phyloP scores from a whole-genome alignment of 2,329 filamentous ascomycete species.

The Ascosphaera apis region DNA sequence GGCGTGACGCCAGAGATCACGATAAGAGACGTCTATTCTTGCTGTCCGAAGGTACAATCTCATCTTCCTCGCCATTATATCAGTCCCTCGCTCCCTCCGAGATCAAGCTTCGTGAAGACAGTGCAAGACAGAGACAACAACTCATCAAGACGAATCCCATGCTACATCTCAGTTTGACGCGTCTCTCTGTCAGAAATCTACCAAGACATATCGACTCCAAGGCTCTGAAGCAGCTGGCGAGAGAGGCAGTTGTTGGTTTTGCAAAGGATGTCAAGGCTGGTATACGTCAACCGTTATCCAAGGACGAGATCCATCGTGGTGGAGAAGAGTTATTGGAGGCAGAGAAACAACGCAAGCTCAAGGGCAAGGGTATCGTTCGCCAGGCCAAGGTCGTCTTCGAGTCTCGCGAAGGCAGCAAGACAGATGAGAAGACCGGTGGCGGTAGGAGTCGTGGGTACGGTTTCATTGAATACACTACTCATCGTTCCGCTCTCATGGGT shows the following conservation, averaged over 20 bases:
- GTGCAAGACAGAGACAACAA: slow-evolving; percentile 64
- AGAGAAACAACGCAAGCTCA: slow-evolving; percentile 54
- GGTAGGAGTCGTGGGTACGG: slow-evolving; percentile 83
- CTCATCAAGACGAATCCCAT: slow-evolving; percentile 80
- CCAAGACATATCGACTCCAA: slow-evolving; percentile 66
- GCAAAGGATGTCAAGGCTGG: slow-evolving; percentile 70
- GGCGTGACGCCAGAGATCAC: slow-evolving; percentile 45
- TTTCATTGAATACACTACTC: slow-evolving; percentile 89
- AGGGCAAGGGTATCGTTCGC: slow-evolving; percentile 68
- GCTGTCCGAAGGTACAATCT: slow-evolving; percentile 63
- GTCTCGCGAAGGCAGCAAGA: slow-evolving; percentile 61
- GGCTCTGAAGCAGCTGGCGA: slow-evolving; percentile 71
- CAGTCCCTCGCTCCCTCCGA: slow-evolving; percentile 54
- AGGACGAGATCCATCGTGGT: slow-evolving; percentile 64
- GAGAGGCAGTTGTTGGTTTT: slow-evolving; percentile 84
- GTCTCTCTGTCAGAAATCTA: slow-evolving; percentile 77
- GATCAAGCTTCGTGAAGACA: slow-evolving; percentile 69
- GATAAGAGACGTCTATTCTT: slow-evolving; percentile 84
- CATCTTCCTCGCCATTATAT: slow-evolving; percentile 55
- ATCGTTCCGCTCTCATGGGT: slow-evolving; percentile 86
- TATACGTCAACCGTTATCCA: slow-evolving; percentile 54
- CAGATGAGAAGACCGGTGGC: slow-evolving; percentile 50
- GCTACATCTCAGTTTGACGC: slow-evolving; percentile 69
- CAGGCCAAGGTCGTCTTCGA: slow-evolving; percentile 95
- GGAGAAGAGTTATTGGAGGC: slow-evolving; percentile 59